These are phyloP conservation scores for Ettlia oleoabundans DNA, from an alignment of 139 green algal genomes.

Conservation along the genomic window DNA sequence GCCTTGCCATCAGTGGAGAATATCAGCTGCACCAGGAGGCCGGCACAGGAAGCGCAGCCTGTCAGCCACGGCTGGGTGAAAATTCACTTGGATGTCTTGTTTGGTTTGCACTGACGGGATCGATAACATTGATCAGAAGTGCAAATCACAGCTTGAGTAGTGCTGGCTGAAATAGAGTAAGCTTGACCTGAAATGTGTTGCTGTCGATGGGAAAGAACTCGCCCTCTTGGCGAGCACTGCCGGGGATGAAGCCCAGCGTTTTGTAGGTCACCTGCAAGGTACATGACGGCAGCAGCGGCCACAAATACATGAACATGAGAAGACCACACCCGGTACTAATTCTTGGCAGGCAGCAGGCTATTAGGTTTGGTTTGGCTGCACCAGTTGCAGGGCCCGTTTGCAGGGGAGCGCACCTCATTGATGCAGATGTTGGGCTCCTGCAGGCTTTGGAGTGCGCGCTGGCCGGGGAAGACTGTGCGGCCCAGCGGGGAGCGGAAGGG, in stretches of 20 bases:
- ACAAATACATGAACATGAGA: too few relatives aligned
- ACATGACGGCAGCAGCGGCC: not conserved
- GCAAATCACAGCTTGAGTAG: too few relatives aligned
- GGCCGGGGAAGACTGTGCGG: conserved; percentile 38
- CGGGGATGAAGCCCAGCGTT: conserved; percentile 47
- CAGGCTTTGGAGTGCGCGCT: conserved; percentile 17
- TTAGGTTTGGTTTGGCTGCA: too few relatives aligned
- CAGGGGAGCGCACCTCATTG: not conserved
- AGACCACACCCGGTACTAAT: too few relatives aligned
- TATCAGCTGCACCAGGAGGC: conserved; percentile 31
- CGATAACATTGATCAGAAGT: too few relatives aligned
- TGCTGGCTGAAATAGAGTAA: too few relatives aligned
- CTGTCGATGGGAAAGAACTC: conserved; percentile 20
- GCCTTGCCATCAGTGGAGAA: conserved; percentile 38
- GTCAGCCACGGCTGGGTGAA: too few relatives aligned
- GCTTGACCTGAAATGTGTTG: conserved; percentile 29
- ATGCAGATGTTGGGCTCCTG: not conserved
- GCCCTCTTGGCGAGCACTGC: conserved; percentile 34
- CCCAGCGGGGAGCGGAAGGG: conserved; percentile 39
- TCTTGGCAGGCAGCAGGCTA: too few relatives aligned
- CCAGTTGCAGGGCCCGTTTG: too few relatives aligned
- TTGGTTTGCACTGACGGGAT: too few relatives aligned
- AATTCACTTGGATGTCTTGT: not conserved
- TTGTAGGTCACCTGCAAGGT: conserved; percentile 34
- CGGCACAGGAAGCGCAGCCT: too few relatives aligned